A percentile compares a stretch with the other conserved stretches of the same genome.
Evolutionary conservation across 768 basidiomycete genomes (phyloP).

Genomic region (Pulveroboletus sp.): DNA sequence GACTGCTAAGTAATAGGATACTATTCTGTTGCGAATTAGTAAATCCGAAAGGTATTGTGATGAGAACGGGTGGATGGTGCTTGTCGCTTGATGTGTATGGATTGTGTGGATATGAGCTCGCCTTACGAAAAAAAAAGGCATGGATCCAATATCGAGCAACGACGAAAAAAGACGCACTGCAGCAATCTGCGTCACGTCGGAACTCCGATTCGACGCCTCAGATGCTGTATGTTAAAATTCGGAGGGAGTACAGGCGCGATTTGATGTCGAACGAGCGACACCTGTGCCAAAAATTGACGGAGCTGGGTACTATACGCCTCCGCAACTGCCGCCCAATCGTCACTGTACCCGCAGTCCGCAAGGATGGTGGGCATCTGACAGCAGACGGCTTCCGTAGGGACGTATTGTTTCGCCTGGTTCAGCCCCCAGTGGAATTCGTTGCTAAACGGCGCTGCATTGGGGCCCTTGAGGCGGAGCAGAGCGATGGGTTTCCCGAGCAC

Average conservation of each 20-base stretch:
- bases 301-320: conserved; percentile 29
- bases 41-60: not conserved
- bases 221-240: conserved; percentile 30
- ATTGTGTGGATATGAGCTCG: not conserved
- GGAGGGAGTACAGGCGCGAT: conserved; percentile 29
- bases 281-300: conserved; percentile 28
- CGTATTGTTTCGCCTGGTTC: conserved; percentile 24
- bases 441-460: conserved; percentile 25
- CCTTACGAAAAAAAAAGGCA: not conserved
- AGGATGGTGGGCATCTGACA: conserved; percentile 22
- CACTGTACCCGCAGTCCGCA: conserved; percentile 22
- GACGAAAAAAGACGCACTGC: not conserved
- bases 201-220: conserved; percentile 26
- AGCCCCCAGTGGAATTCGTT: conserved; percentile 30
- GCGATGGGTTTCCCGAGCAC: conserved; percentile 18
- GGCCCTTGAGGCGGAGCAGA: conserved; percentile 26
- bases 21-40: not conserved
- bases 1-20: conserved; percentile 8
- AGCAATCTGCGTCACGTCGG: conserved; percentile 12
- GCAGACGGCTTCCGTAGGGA: conserved; percentile 17
- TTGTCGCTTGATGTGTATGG: not conserved
- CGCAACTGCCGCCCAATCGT: conserved; percentile 28
- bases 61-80: not conserved
- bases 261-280: conserved; percentile 29
- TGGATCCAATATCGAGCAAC: not conserved